phyloP scores from a whole-genome alignment of 768 basidiomycete genomes.

The Cystobasidium onofrii region DNA sequence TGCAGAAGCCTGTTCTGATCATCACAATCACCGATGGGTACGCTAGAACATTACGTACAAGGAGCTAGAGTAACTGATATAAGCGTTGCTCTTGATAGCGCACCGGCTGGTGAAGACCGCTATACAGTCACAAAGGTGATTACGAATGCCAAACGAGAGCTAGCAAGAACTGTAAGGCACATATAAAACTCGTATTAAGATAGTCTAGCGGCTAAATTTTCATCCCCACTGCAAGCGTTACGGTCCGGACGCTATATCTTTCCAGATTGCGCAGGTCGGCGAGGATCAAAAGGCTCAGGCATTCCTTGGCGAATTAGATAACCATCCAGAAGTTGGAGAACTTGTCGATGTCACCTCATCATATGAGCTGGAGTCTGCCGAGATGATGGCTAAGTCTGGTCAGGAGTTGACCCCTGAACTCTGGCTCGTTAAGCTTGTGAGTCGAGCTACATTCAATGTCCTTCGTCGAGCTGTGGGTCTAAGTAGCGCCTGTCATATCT shows the following conservation, averaged over 20 bases:
- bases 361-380: constrained; percentile 35
- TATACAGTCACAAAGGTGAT: constrained; percentile 46
- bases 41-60: neutral
- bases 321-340: constrained; percentile 45
- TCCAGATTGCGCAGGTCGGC: constrained; percentile 44
- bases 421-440: constrained; percentile 23
- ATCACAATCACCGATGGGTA: constrained; percentile 43
- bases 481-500: no score
- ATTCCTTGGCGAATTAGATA: constrained; percentile 46
- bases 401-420: constrained; percentile 21
- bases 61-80: neutral
- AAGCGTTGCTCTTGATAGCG: neutral
- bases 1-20: constrained; percentile 49
- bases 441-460: no score
- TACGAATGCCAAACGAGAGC: constrained; percentile 42
- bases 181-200: constrained; percentile 35
- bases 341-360: constrained; percentile 19
- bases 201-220: no score
- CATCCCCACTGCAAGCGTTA: constrained; percentile 23
- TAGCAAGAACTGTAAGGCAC: constrained; percentile 38
- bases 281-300: constrained; percentile 46
- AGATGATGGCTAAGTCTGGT: constrained; percentile 29
- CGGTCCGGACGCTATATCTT: constrained; percentile 45
- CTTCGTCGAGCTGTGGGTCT: no score
- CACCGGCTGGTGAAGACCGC: constrained; percentile 42